Base-by-base conservation (phyloP, 805 yeast genomes). In the Osmozyma mogii region DNA sequence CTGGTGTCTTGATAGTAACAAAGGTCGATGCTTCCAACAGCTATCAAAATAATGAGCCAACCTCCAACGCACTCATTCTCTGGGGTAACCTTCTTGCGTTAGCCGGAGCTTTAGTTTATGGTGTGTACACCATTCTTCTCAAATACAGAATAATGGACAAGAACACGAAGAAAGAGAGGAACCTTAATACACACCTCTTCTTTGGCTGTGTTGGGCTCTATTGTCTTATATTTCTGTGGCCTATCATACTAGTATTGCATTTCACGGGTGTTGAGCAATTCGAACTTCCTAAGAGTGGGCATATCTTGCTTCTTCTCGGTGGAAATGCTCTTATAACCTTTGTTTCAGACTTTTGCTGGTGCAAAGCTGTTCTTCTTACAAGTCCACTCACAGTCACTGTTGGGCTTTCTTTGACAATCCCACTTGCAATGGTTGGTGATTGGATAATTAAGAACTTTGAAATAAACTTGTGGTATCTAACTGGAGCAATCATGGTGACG, bases 311-410 rank as follows among this genome's bases (percentile, higher is more conserved):
- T 1, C 61, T 87, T 3, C 58, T 89, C 5, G 29, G 69, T 0
- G 37, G 74, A 27, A 92, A 92, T 52, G 82, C 88, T 35, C 47
- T 73, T 20, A 75, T 85, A 24, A 85, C 96, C 1, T 79, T 92
- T 42, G 56, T 88, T 10, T 80, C 94, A 22, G 98, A 92, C 52
- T 87, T 80, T 44, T 77, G 94, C 47, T 92, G 98, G 98, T 95
- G 95, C 19, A 75, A 84, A 39, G 94, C 97, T 0, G 92, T 88
- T 74, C 67, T 92, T 18, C 61, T 92, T 47, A 92, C 98, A 1
- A 80, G 92, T 25, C 98, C 98, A 2, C 63, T 92, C 41, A 88
- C 95, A 0, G 97, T 89, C 3, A 92, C 98, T 0, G 94, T 92
- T 8, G 98, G 98, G 0, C 64, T 92, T 17, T 80, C 95, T 13